Base-by-base conservation (phyloP, 169 alveolate species). In the Babesia ovata region DNA sequence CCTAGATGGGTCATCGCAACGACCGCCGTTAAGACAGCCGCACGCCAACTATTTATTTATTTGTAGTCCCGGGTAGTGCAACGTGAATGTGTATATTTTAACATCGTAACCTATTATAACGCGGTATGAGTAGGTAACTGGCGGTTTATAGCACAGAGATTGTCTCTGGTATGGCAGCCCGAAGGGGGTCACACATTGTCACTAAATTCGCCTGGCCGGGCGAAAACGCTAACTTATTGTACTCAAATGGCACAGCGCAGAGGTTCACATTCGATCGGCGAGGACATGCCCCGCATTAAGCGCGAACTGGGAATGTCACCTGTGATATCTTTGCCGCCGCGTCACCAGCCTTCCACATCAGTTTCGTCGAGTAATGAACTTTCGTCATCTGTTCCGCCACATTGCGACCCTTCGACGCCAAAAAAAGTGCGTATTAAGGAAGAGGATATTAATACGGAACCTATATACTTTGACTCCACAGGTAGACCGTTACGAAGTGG, bases 301-400 rank as follows among this genome's bases (percentile, higher is more conserved):
- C 14, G 65, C 42, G 76, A 67, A 49, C 60, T 24, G 65, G 24
- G 76, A 50, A 49, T 48, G 29, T n/a, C 57, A 17, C 50, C 50
- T 7, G 12, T 12, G 48, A 9, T 42, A 7, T 42, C 48, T 12
- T 42, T 42, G 16, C 48, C 48, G 7, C 48, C 16, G 48, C 48
- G 48, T 7, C 48, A 12, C 48, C 48, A 42, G 12, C 7, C 48
- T 42, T 7, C 10, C 46, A 22, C n/a, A n/a, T n/a, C n/a, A n/a
- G n/a, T n/a, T n/a, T n/a, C n/a, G n/a, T n/a, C n/a, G n/a, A n/a
- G n/a, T n/a, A n/a, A n/a, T n/a, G n/a, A n/a, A n/a, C n/a, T n/a
- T 21, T 66, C 75, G 52, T 39, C 33, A 8, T 39, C 60, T 8
- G 14, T 11, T 12, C 12, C 19, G 14, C 75, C 62, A 2, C 63